Base-by-base conservation (phyloP, 169 alveolate genomes). In the Plasmodium adleri region DNA sequence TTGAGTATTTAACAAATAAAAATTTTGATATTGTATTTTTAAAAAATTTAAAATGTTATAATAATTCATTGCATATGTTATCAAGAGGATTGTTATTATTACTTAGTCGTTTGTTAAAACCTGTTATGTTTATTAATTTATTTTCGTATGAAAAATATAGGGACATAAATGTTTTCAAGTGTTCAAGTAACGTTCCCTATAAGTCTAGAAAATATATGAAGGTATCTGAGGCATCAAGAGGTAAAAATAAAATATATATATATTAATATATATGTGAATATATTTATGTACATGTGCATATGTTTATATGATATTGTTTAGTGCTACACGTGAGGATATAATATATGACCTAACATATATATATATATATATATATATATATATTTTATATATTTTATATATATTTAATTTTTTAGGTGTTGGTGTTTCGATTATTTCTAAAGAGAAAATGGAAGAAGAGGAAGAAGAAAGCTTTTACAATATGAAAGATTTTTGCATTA, bases 1-100 rank as follows among this genome's bases (percentile, higher is more conserved):
- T 64, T 86, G 92, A 86, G 15, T 86, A 86, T 67, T 39, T 86
- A 60, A 72, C 92, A 50, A 72, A 86, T 54, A 70, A 86, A 72
- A 86, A 70, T 60, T 86, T 86, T 64, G 80, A 86, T 52, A 12
- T 86, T 4, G 26, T 86, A 8, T 86, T 86, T 86, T 86, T 86
- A 73, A 70, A 86, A 43, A 86, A 50, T 71, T 52, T 86, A 13
- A 86, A 86, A 47, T 15, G 71, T 64, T 62, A 70, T 24, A 72
- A 86, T 28, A 86, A 56, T 49, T 72, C 92, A 8, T 32, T 86
- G 24, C 86, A 86, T 9, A 52, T 62, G 26, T 22, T 86, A 15
- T 86, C 92, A 50, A 70, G 76, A 12, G 92, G 92, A n/a, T 26
- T 86, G n/a, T 15, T 86, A 2, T 54, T 86, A 10, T 56, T 86